phyloP scores from a whole-genome alignment of 306 rosid genomes.

The Cicer judaicum region DNA sequence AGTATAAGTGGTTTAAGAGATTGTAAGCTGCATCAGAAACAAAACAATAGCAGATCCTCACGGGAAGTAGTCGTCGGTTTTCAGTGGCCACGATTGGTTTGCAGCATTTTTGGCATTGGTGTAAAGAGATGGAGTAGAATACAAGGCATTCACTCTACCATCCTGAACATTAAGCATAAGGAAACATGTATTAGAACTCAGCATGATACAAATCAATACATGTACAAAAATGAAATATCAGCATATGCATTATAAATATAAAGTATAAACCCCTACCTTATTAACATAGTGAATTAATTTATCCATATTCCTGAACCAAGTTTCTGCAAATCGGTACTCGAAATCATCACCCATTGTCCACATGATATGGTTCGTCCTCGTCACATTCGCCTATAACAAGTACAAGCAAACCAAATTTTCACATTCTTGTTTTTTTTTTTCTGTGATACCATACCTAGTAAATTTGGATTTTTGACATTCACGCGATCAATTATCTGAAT shows the following conservation, averaged over 20 bases:
- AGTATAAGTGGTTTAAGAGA: slow-evolving; percentile 16
- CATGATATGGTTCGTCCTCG: slow-evolving; percentile 87
- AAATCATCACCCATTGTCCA: slow-evolving; percentile 99
- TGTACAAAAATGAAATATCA: background rate
- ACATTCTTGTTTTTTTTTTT: background rate
- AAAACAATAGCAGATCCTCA: slow-evolving; percentile 49
- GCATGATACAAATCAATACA: background rate
- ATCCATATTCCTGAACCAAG: slow-evolving; percentile 96
- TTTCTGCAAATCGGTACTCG: slow-evolving; percentile 85
- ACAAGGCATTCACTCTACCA: slow-evolving; percentile 84
- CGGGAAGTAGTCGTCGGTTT: slow-evolving; percentile 94
- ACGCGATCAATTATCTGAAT: background rate
- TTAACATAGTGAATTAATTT: slow-evolving; percentile 87
- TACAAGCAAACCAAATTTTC: slow-evolving; percentile 27
- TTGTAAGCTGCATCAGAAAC: slow-evolving; percentile 1
- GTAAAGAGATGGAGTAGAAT: slow-evolving; percentile 92
- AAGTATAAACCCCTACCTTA: slow-evolving; percentile 51
- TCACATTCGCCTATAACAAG: slow-evolving; percentile 73
- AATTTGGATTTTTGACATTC: background rate
- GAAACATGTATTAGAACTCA: slow-evolving; percentile 37
- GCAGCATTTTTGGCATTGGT: slow-evolving; percentile 80
- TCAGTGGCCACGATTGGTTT: slow-evolving; percentile 81
- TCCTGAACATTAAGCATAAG: slow-evolving; percentile 61
- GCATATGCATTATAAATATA: slow-evolving; percentile 2
- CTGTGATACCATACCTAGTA: background rate